Percentiles rank a stretch among this genome's conserved stretches.
These are phyloP conservation scores for Monascus purpureus DNA, from an alignment of 495 filamentous ascomycete species.

Conservation along the genomic window DNA sequence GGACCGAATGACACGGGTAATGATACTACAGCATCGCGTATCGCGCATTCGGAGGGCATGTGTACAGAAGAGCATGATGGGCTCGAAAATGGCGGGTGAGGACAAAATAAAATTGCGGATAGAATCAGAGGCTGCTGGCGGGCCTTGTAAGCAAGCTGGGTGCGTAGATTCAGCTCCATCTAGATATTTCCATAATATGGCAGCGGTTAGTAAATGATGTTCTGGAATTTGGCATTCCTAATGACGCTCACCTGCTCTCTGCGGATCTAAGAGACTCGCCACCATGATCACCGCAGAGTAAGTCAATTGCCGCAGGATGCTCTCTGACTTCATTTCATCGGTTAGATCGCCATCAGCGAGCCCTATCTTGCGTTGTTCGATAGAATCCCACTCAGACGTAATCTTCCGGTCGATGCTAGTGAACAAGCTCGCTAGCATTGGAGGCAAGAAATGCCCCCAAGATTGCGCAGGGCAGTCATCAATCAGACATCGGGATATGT, in stretches of 20 bases:
- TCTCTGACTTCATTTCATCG: conserved; percentile 97
- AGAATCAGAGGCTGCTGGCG: conserved; percentile 27
- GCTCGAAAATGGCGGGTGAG: conserved; percentile 65
- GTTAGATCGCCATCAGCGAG: conserved; percentile 57
- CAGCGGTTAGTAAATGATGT: no score
- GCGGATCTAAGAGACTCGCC: conserved; percentile 70
- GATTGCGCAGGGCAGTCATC: conserved; percentile 76
- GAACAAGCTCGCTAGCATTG: conserved; percentile 70
- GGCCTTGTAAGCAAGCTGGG: conserved; percentile 22
- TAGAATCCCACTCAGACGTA: conserved; percentile 62
- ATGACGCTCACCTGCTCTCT: conserved; percentile 31
- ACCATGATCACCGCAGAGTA: conserved; percentile 85
- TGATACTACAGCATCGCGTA: conserved; percentile 71
- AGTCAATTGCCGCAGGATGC: conserved; percentile 85
- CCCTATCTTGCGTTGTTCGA: conserved; percentile 49
- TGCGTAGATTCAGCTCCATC: conserved; percentile 24
- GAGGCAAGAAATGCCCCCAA: conserved; percentile 70
- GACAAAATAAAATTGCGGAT: conserved; percentile 72
- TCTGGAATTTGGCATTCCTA: no score
- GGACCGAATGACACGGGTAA: conserved; percentile 69
- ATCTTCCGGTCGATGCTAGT: conserved; percentile 77
- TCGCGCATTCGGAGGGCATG: conserved; percentile 86
- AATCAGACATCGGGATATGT: conserved; percentile 72
- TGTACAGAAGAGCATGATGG: conserved; percentile 78
- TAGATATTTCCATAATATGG: conserved; percentile 15